Evolutionary conservation across 768 basidiomycete species (phyloP).

Genomic region (Phylloporus arenicola): DNA sequence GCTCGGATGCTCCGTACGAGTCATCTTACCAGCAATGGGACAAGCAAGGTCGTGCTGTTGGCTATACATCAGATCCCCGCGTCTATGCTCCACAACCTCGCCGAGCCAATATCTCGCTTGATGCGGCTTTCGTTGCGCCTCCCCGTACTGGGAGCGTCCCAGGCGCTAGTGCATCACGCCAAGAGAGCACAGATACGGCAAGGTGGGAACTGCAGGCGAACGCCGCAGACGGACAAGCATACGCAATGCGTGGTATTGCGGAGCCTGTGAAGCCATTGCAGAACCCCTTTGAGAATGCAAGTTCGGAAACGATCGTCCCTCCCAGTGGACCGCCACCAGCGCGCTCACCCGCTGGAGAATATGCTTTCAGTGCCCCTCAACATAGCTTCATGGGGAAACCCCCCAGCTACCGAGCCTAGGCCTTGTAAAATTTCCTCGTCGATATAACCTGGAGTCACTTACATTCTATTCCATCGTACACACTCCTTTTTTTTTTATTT

Average conservation of each 20-base stretch:
- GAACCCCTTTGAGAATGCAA: constrained; percentile 25
- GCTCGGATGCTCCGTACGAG: constrained; percentile 30
- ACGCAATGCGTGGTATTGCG: constrained; percentile 17
- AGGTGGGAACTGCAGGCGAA: constrained; percentile 29
- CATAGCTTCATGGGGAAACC: constrained; percentile 22
- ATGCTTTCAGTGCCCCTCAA: constrained; percentile 22
- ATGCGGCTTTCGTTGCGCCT: constrained; percentile 8
- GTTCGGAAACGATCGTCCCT: constrained; percentile 15
- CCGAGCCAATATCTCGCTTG: constrained; percentile 15
- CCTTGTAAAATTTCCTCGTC: neutral
- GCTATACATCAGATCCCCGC: constrained; percentile 40
- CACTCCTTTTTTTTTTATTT: constrained; percentile 7
- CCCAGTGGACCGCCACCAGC: constrained; percentile 9
- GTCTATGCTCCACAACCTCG: constrained; percentile 51
- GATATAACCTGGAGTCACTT: neutral
- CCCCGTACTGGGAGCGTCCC: constrained; percentile 12
- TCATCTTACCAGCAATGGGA: constrained; percentile 48
- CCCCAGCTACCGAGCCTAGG: constrained; percentile 15
- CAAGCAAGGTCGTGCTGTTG: constrained; percentile 42
- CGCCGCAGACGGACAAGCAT: constrained; percentile 22
- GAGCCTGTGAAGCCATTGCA: constrained; percentile 12
- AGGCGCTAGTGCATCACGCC: constrained; percentile 9
- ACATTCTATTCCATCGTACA: neutral
- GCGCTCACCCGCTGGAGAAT: constrained; percentile 12
- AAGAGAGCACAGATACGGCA: constrained; percentile 29